Evolutionary conservation across 495 filamentous ascomycete species (phyloP), one percentile per base, ranked within the genome.

Genomic region (Hypoxylon lienhwacheense): DNA sequence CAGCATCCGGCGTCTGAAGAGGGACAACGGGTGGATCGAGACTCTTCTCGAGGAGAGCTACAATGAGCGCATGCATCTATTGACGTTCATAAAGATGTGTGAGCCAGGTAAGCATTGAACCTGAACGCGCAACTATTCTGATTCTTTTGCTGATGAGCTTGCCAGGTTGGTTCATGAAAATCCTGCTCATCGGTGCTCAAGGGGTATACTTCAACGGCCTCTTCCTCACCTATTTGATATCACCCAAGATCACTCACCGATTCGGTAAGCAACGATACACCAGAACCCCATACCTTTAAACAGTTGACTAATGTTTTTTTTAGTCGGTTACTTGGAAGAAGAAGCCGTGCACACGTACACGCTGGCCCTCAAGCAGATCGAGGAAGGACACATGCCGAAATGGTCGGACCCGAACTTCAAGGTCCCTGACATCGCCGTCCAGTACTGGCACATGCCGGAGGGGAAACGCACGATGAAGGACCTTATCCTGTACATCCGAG

Each of bases 21-120:
- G 93, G 24, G 93, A 98, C 67, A 96, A 97, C 58, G 93, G 95
- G 66, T 97, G 93, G 92, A 97, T 99, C 57, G 92, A 97, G 67
- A 97, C 89, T 0, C 78, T 97, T 0, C 80, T 97, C 2, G 93
- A 97, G 69, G 93, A 98, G 70, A 85, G 84, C 37, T 96, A 87
- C 75, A 98, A 98, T 63, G 93, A 98, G 68, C 81, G 92, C 1
- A 97, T 97, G 89, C 92, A 97, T 58, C 83, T 98, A 1, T 75
- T 97, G 31, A 96, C 89, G 0, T 97, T 97, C 73, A 81, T 97
- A 63, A 91, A 95, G 70, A 84, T 97, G 75, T 87, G 86, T 45
- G 84, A 96, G 61, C 92, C 91, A 0, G 92, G 63, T 65, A 49
- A 12, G 59, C 35, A 26, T 43, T 20, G 7, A 8, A 45, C 6